These are phyloP conservation scores for Saururus chinensis DNA, from an alignment of 164 flowering plant genomes.

Conservation along the genomic window DNA sequence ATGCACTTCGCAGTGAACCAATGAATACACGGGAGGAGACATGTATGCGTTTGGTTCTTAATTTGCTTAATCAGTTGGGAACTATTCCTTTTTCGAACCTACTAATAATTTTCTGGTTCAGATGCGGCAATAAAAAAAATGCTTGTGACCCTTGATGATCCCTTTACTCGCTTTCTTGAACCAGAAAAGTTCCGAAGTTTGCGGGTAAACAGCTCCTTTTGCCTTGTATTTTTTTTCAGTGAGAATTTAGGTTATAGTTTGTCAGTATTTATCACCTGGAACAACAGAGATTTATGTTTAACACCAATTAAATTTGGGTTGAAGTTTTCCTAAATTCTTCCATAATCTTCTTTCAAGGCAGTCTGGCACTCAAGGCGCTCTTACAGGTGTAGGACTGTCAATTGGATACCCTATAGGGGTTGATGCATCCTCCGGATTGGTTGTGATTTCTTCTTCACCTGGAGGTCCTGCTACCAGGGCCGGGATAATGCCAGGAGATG, in stretches of 20 bases:
- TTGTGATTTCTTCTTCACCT: slow-evolving; percentile 83
- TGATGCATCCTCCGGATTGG: slow-evolving; percentile 57
- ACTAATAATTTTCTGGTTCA: slow-evolving; percentile 12
- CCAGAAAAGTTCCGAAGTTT: slow-evolving; percentile 83
- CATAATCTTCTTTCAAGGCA: slow-evolving; percentile 62
- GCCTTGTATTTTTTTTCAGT: neutral
- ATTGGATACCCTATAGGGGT: slow-evolving; percentile 64
- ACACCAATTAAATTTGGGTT: neutral
- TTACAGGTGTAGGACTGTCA: slow-evolving; percentile 94
- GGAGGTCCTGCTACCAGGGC: slow-evolving; percentile 93
- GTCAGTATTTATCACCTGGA: neutral
- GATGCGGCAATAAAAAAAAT: slow-evolving; percentile 90
- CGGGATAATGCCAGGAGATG: slow-evolving; percentile 74
- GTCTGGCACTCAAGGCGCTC: slow-evolving; percentile 97
- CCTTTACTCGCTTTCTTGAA: slow-evolving; percentile 91
- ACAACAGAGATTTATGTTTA: neutral
- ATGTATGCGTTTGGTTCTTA: neutral
- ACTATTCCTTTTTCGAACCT: neutral
- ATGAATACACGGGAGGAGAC: slow-evolving; percentile 80
- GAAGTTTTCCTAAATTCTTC: slow-evolving; percentile 9
- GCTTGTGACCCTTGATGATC: slow-evolving; percentile 89
- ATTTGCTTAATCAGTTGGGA: neutral
- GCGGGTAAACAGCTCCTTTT: slow-evolving; percentile 46
- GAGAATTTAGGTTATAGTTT: neutral
- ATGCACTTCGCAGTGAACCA: slow-evolving; percentile 84